phyloP scores from a whole-genome alignment of 495 filamentous ascomycete genomes.

The Chaetomium cochliodes region DNA sequence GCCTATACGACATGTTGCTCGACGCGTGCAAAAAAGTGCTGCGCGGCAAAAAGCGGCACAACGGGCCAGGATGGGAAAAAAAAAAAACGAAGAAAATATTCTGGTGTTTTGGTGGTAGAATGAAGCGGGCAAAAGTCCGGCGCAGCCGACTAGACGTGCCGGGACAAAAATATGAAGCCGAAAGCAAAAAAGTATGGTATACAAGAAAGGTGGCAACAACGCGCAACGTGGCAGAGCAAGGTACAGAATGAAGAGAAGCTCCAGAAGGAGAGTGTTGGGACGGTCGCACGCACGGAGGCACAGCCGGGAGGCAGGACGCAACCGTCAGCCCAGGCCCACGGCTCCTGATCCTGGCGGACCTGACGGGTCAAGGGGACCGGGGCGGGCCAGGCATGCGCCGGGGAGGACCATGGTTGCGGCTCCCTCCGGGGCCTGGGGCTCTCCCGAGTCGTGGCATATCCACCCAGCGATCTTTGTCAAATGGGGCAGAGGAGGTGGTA shows the following conservation, averaged over 20 bases:
- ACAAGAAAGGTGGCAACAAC: slow-evolving; percentile 6
- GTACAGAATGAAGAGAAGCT: slow-evolving; percentile 7
- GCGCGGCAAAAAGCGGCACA: slow-evolving; percentile 17
- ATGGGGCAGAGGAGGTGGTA: slow-evolving; percentile 1
- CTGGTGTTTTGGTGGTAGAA: not conserved
- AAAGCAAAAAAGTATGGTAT: not conserved
- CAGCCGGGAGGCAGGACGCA: slow-evolving; percentile 22
- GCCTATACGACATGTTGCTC: slow-evolving; percentile 35
- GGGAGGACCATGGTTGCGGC: slow-evolving; percentile 15
- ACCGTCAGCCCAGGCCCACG: slow-evolving; percentile 20
- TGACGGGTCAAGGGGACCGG: slow-evolving; percentile 24
- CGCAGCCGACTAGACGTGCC: not conserved
- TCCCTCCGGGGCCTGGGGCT: not conserved
- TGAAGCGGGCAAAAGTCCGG: slow-evolving; percentile 6
- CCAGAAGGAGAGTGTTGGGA: slow-evolving; percentile 9
- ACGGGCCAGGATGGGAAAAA: slow-evolving; percentile 7
- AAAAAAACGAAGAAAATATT: not conserved
- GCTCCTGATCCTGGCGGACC: slow-evolving; percentile 23
- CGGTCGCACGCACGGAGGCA: slow-evolving; percentile 30
- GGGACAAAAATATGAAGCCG: not conserved
- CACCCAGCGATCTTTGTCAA: slow-evolving; percentile 9
- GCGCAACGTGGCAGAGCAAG: slow-evolving; percentile 9
- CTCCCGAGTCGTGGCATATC: slow-evolving; percentile 1
- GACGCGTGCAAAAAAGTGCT: slow-evolving; percentile 12
- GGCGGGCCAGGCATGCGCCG: slow-evolving; percentile 22